Conservation (phyloP, 2,329 filamentous ascomycete species). For the Rhinocladiella mackenziei region DNA sequence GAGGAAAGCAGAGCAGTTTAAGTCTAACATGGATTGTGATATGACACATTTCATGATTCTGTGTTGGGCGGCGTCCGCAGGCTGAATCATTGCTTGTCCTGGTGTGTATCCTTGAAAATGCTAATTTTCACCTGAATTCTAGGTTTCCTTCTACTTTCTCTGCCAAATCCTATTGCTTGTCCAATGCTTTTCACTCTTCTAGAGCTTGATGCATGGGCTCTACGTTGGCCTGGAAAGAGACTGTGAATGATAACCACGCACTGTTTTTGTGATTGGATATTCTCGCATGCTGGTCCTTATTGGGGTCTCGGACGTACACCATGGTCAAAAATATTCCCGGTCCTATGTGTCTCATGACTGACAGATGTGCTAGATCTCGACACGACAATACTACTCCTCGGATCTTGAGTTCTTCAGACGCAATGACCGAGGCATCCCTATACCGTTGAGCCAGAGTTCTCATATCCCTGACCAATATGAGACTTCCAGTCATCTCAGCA, state of each 20-base stretch:
- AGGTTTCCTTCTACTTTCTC: conserved; percentile 9
- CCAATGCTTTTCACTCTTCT: neutral
- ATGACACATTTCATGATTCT: conserved; percentile 21
- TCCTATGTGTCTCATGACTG: conserved; percentile 4
- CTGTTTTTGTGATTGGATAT: conserved; percentile 2
- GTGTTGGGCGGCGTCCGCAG: conserved; percentile 5
- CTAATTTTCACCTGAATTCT: conserved; percentile 13
- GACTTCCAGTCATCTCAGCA: conserved; percentile 17
- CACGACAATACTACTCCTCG: conserved; percentile 20
- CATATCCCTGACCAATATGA: conserved; percentile 25
- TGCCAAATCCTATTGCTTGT: conserved; percentile 11
- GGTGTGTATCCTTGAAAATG: conserved; percentile 17
- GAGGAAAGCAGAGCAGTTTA: conserved; percentile 9
- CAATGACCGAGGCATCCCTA: conserved; percentile 27
- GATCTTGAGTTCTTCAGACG: conserved; percentile 29
- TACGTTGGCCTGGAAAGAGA: neutral
- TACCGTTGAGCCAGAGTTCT: conserved; percentile 24
- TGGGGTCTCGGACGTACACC: conserved; percentile 8
- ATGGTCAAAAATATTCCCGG: conserved; percentile 14
- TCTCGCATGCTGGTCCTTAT: conserved; percentile 2
- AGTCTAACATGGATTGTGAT: conserved; percentile 16
- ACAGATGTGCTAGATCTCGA: conserved; percentile 20
- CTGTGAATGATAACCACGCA: neutral
- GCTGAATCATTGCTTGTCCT: conserved; percentile 9
- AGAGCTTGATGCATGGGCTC: conserved; percentile 1